Conservation (phyloP, 495 filamentous ascomycete species). For the Penicillium robsamsonii region DNA sequence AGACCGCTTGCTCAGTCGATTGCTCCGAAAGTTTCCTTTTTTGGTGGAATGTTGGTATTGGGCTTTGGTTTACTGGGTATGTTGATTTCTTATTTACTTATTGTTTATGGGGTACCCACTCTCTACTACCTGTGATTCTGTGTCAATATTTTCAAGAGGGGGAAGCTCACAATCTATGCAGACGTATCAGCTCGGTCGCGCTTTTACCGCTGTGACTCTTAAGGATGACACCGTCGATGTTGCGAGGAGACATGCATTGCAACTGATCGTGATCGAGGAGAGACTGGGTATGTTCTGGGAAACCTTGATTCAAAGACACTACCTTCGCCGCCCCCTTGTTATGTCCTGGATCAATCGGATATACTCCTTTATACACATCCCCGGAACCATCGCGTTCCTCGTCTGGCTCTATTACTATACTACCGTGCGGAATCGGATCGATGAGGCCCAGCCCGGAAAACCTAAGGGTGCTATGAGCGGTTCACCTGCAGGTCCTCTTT, state of each 20-base stretch:
- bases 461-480: constrained; percentile 32
- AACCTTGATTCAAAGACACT: constrained; percentile 52
- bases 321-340: constrained; percentile 42
- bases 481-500: constrained; percentile 45
- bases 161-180: constrained; percentile 19
- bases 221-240: constrained; percentile 56
- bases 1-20: constrained; percentile 51
- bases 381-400: constrained; percentile 69
- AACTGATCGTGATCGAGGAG: constrained; percentile 55
- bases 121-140: too few relatives aligned
- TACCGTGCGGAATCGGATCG: constrained; percentile 46
- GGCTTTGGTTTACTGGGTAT: constrained; percentile 65
- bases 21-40: constrained; percentile 70
- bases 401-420: constrained; percentile 68
- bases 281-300: constrained; percentile 57
- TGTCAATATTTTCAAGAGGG: not conserved
- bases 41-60: constrained; percentile 81
- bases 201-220: constrained; percentile 59
- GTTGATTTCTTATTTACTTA: constrained; percentile 7
- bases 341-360: constrained; percentile 60
- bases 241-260: constrained; percentile 56
- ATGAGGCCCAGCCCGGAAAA: constrained; percentile 39
- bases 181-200: constrained; percentile 63
- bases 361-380: constrained; percentile 82
- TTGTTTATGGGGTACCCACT: not conserved